Conservation (phyloP, 2,329 filamentous ascomycete species). For the Apiospora marii region DNA sequence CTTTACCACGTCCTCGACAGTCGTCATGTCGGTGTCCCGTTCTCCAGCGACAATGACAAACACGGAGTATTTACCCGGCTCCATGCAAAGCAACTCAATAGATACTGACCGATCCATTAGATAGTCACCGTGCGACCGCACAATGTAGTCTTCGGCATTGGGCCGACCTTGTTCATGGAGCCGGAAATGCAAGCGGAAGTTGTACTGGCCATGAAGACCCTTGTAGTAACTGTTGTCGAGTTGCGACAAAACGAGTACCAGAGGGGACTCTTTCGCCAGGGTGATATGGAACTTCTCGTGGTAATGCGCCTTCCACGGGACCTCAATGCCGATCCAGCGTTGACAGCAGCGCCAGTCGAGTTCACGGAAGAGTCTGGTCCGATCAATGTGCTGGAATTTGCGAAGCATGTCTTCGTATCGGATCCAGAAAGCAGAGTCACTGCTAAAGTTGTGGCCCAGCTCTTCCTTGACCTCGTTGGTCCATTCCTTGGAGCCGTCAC, state of each 20-base stretch:
- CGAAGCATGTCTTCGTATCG: conserved; percentile 68
- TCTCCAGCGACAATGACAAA: conserved; percentile 63
- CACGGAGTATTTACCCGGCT: conserved; percentile 63
- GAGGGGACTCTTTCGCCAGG: conserved; percentile 61
- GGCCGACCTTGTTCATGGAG: conserved; percentile 59
- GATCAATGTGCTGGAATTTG: conserved; percentile 68
- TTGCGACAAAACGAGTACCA: conserved; percentile 68
- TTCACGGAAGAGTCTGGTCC: conserved; percentile 68
- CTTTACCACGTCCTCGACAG: conserved; percentile 65
- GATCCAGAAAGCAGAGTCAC: conserved; percentile 71
- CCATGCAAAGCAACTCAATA: conserved; percentile 62
- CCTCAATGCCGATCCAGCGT: conserved; percentile 68
- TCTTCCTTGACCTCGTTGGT: conserved; percentile 65
- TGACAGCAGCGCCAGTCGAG: conserved; percentile 65
- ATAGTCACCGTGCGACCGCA: conserved; percentile 66
- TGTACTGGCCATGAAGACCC: conserved; percentile 67
- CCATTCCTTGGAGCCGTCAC: conserved; percentile 68
- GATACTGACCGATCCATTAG: conserved; percentile 67
- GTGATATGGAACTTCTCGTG: conserved; percentile 68
- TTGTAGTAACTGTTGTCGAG: conserved; percentile 69
- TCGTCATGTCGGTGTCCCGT: conserved; percentile 50
- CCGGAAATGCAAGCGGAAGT: conserved; percentile 58
- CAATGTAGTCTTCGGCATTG: conserved; percentile 65
- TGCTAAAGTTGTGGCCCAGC: conserved; percentile 66
- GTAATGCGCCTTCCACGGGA: conserved; percentile 69